phyloP scores from a whole-genome alignment of 2,329 filamentous ascomycete genomes.

The Claviceps fusiformis region DNA sequence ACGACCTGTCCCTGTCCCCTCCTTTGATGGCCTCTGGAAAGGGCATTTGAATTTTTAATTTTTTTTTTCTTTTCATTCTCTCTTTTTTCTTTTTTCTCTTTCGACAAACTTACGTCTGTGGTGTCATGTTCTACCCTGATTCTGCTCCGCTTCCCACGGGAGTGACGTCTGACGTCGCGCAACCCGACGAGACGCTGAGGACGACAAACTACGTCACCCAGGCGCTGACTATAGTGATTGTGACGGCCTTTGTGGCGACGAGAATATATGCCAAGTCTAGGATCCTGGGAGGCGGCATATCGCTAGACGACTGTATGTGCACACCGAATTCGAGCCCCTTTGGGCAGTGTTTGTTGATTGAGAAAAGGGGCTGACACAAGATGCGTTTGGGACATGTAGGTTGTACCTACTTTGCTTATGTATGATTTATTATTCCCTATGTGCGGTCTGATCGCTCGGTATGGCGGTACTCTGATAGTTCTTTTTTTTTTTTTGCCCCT shows the following conservation, averaged over 20 bases:
- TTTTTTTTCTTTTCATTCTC: no score
- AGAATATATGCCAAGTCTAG: slow-evolving; percentile 14
- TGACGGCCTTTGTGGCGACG: slow-evolving; percentile 13
- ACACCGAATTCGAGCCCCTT: background rate
- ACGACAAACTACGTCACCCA: slow-evolving; percentile 16
- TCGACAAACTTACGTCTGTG: background rate
- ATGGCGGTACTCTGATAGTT: no score
- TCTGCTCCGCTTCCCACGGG: slow-evolving; percentile 14
- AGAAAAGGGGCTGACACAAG: background rate
- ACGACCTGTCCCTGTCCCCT: no score
- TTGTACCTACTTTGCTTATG: slow-evolving; percentile 10
- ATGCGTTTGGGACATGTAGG: slow-evolving; percentile 2
- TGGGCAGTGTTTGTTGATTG: background rate
- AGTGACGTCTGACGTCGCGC: slow-evolving; percentile 12
- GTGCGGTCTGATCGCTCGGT: no score
- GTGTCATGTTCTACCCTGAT: slow-evolving; percentile 9
- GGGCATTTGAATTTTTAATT: no score
- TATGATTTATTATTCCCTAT: slow-evolving; percentile 4
- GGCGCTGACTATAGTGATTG: slow-evolving; percentile 13
- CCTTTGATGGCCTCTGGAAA: background rate
- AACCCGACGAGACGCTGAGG: slow-evolving; percentile 15
- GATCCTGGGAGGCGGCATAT: slow-evolving; percentile 8
- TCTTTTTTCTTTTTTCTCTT: no score
- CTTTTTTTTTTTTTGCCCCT: no score
- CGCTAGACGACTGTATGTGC: slow-evolving; percentile 16